Base-by-base conservation (phyloP, 164 flowering plant species). In the Aristolochia californica region DNA sequence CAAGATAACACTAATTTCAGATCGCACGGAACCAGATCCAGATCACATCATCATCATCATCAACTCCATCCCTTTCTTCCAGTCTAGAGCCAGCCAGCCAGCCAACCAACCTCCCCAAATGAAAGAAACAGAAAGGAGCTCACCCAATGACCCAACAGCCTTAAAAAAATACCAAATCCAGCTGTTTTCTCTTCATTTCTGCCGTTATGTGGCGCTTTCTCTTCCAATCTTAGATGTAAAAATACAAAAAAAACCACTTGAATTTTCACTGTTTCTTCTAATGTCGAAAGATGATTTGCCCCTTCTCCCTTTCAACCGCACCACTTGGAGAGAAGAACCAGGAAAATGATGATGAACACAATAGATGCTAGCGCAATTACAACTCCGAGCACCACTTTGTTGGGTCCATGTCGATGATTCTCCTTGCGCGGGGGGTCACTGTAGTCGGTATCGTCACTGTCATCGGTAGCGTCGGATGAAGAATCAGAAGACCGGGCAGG, bases 321-420 rank as follows among this genome's bases (percentile, higher is more conserved):
- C 62, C 95, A 78, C 66, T 75, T 93, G 1, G 89, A 82, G 53
- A 85, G 70, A 50, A 80, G 76, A 55, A 93, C 65, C 34, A 87
- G 60, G 82, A 93, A 88, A 51, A 89, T 72, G 61, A 93, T 87
- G 14, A 93, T 72, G 67, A 93, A 93, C 5, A 87, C 80, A 24
- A 93, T 76, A 5, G 91, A 80, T 8, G 97, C 80, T 56, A 93
- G 80, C 59, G 74, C 97, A 83, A 93, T 87, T 27, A 95, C 94
- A 48, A 87, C 81, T 18, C 91, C 98, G 74, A 93, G 89, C 65
- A 93, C 95, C 59, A 87, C 68, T 83, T 85, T 89, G 66, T 66
- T 88, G 16, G 97, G 95, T 11, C 97, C 98, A 57, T 77, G 84
- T 13, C 68, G 78, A 51, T 66, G 68, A 17, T 61, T 64, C 49